Evolutionary conservation across 164 flowering plant genomes (phyloP).

Genomic region (Umbilicus rupestris): DNA sequence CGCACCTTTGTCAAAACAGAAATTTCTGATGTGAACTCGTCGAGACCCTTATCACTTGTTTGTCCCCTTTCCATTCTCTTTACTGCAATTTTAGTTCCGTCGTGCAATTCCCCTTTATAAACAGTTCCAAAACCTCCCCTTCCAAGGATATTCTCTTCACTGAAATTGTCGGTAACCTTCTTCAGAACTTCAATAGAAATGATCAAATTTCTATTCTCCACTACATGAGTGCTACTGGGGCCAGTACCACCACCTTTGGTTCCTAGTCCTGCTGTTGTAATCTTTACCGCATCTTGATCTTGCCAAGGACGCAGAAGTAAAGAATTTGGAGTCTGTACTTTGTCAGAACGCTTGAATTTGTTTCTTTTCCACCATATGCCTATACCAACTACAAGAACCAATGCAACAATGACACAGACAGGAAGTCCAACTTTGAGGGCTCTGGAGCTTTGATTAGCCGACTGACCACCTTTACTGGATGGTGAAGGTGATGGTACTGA

Average conservation of each 20-base stretch:
- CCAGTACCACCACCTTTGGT: conserved; percentile 32
- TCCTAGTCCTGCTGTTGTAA: conserved; percentile 44
- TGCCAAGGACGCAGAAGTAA: conserved; percentile 58
- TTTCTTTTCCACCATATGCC: conserved; percentile 30
- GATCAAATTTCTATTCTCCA: conserved; percentile 69
- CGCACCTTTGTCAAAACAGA: conserved; percentile 79
- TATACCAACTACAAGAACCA: conserved; percentile 18
- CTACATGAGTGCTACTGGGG: conserved; percentile 42
- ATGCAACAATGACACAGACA: conserved; percentile 25
- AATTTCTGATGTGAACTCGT: conserved; percentile 86
- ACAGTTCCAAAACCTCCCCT: conserved; percentile 93
- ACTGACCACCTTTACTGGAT: conserved; percentile 14
- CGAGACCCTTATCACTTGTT: conserved; percentile 58
- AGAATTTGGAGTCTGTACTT: conserved; percentile 45
- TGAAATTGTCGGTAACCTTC: conserved; percentile 77
- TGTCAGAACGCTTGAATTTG: conserved; percentile 18
- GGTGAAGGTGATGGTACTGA: conserved; percentile 9
- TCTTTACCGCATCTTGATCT: conserved; percentile 44
- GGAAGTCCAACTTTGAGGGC: conserved; percentile 31
- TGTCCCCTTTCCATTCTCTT: conserved; percentile 86
- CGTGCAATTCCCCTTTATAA: conserved; percentile 86
- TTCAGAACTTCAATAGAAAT: conserved; percentile 71
- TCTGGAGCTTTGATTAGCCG: conserved; percentile 9
- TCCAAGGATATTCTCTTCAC: conserved; percentile 64
- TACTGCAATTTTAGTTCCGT: conserved; percentile 93